Base-by-base conservation (phyloP, 768 basidiomycete genomes). In the Solioccasus polychromus region DNA sequence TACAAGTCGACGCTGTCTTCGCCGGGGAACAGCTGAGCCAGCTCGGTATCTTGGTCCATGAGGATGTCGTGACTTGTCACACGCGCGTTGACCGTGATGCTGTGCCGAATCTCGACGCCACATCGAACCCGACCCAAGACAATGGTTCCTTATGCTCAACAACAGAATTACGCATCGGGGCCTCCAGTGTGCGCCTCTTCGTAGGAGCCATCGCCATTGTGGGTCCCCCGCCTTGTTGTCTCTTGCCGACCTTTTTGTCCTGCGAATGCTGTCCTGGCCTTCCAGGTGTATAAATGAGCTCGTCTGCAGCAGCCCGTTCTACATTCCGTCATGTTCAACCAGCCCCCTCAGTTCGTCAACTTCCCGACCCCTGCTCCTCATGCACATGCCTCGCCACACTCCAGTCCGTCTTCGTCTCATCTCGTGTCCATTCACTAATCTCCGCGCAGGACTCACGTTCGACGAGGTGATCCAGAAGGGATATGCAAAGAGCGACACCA, bases 1-100 rank as follows among this genome's bases (percentile, higher is more conserved):
- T 96, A 96, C 8, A 96, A 78, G 66, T 92, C 81, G 12, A 88
- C 82, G 36, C 69, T 60, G 23, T 84, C 85, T 52, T 84, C 66
- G 35, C 74, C 87, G 1, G 86, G 83, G 62, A 92, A 93, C 71
- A 92, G 86, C 50, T 83, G 80, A 39, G 69, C 63, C 51, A 85
- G 77, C 22, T 47, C 47, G 36, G 87, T 86, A 69, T 91, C 86
- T 40, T 78, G 73, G 69, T 87, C 80, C 85, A 88, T 88, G 55
- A 19, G 19, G 14, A n/a, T n/a, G 30, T 12, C 30, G 43, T 19
- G 47, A 37, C 3, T 12, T 20, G 52, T 39, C 38, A 55, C 40
- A 48, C 9, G 20, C 49, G 42, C 43, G 43, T 38, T 22, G 3
- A 14, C 10, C 35, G 48, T 42, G 46, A 45, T 44, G 32, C 29